These are phyloP conservation scores for Epichloe baconii DNA, from an alignment of 2,329 filamentous ascomycete species.

Conservation along the genomic window DNA sequence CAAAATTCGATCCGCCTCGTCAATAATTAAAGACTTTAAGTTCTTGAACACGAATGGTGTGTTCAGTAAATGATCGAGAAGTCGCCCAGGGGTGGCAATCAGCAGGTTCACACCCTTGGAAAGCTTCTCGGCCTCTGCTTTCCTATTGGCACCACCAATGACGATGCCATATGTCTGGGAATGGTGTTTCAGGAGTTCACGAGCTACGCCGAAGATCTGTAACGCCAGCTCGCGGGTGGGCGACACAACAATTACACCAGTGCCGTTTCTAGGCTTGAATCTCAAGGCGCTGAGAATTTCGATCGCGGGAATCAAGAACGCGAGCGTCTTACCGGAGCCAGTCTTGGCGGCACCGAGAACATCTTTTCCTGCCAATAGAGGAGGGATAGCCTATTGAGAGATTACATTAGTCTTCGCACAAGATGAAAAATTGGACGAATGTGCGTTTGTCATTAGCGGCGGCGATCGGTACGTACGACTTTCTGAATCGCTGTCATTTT, in stretches of 20 bases:
- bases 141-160: conserved; percentile 84
- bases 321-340: conserved; percentile 86
- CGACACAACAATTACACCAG: conserved; percentile 83
- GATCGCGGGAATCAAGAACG: conserved; percentile 86
- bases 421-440: neutral
- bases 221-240: conserved; percentile 88
- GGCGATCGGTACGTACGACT: conserved; percentile 24
- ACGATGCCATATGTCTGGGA: conserved; percentile 93
- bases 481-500: conserved; percentile 94
- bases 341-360: conserved; percentile 94
- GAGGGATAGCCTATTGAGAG: conserved; percentile 53
- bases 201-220: conserved; percentile 90
- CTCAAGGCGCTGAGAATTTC: conserved; percentile 83
- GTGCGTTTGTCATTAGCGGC: neutral
- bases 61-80: conserved; percentile 89
- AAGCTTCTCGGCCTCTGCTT: conserved; percentile 88
- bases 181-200: conserved; percentile 85
- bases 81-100: conserved; percentile 82
- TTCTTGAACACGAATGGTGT: conserved; percentile 91
- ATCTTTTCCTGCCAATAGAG: conserved; percentile 77
- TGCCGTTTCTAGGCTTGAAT: conserved; percentile 91
- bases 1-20: conserved; percentile 91
- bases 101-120: conserved; percentile 87
- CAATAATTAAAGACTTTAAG: conserved; percentile 80
- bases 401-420: neutral